Evolutionary conservation across 768 basidiomycete species (phyloP).

Genomic region (Pseudohyphozyma bogoriensis): DNA sequence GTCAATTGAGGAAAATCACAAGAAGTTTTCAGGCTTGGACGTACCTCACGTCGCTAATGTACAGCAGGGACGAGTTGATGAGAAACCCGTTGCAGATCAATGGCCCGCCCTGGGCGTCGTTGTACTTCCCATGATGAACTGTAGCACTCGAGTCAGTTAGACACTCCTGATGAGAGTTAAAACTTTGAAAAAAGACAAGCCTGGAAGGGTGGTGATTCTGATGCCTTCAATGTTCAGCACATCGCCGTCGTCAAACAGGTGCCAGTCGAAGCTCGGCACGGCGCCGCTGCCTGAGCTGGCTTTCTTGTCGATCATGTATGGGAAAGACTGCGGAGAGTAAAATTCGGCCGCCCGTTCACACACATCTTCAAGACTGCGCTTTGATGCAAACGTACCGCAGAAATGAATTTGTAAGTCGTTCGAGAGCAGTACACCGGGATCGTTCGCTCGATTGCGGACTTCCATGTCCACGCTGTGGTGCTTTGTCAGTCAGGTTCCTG

Average conservation of each 20-base stretch:
- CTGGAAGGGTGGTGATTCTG: constrained; percentile 27
- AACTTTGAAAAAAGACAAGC: too few species aligned
- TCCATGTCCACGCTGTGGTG: constrained; percentile 59
- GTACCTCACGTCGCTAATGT: constrained; percentile 71
- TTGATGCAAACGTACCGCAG: constrained; percentile 36
- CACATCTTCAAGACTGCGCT: neutral
- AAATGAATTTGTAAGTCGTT: constrained; percentile 56
- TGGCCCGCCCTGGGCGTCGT: constrained; percentile 24
- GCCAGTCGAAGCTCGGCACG: constrained; percentile 76
- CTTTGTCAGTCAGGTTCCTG: neutral
- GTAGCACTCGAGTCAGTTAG: neutral
- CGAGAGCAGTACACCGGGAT: constrained; percentile 65
- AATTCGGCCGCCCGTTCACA: neutral
- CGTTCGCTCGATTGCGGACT: constrained; percentile 54
- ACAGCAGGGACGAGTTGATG: constrained; percentile 53
- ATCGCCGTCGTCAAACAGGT: constrained; percentile 49
- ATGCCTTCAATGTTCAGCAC: neutral
- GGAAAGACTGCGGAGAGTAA: constrained; percentile 43
- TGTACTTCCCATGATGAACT: constrained; percentile 29
- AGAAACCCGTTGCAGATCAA: constrained; percentile 32
- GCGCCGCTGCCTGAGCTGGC: constrained; percentile 46
- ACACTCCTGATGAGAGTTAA: too few species aligned
- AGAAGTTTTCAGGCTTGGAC: constrained; percentile 47
- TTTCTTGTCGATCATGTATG: constrained; percentile 69
- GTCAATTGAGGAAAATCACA: neutral